A percentile compares a stretch with the other conserved stretches of the same genome.
Conservation (phyloP, 176 grass and related monocot species). For the Otatea glauca region DNA sequence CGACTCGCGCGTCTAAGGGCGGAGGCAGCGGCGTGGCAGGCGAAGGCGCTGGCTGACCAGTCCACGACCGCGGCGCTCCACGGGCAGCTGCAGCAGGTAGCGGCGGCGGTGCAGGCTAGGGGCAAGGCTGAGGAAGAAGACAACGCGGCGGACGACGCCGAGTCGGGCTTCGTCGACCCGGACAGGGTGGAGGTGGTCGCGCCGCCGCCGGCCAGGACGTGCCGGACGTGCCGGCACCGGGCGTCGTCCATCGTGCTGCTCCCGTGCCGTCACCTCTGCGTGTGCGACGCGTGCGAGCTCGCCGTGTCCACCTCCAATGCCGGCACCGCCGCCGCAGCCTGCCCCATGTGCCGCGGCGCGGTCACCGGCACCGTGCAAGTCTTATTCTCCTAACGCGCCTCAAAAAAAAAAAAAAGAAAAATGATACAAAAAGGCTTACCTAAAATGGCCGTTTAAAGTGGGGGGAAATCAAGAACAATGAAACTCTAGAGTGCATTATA, state of each 20-base stretch:
- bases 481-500: not conserved
- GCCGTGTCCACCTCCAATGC: slow-evolving; percentile 9
- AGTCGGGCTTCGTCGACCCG: slow-evolving; percentile 64
- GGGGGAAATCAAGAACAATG: not conserved
- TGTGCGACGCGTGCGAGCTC: slow-evolving; percentile 69
- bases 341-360: slow-evolving; percentile 65
- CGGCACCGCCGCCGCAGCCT: slow-evolving; percentile 31
- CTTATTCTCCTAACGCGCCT: slow-evolving; percentile 40
- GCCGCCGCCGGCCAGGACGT: slow-evolving; percentile 42
- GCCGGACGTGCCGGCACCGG: slow-evolving; percentile 51
- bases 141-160: slow-evolving; percentile 53
- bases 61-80: slow-evolving; percentile 65
- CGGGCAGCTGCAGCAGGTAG: slow-evolving; percentile 63
- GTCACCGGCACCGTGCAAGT: slow-evolving; percentile 73
- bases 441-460: not conserved
- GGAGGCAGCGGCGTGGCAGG: slow-evolving; percentile 67
- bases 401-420: not conserved
- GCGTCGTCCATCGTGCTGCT: slow-evolving; percentile 61
- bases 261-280: slow-evolving; percentile 91
- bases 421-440: not conserved
- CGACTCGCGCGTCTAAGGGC: slow-evolving; percentile 50
- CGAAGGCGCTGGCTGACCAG: slow-evolving; percentile 73
- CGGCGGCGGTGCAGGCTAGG: slow-evolving; percentile 36
- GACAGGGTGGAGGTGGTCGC: slow-evolving; percentile 51
- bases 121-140: slow-evolving; percentile 39